Evolutionary conservation across 345 rosid species (phyloP).

Genomic region (Eucalyptus melliodora): DNA sequence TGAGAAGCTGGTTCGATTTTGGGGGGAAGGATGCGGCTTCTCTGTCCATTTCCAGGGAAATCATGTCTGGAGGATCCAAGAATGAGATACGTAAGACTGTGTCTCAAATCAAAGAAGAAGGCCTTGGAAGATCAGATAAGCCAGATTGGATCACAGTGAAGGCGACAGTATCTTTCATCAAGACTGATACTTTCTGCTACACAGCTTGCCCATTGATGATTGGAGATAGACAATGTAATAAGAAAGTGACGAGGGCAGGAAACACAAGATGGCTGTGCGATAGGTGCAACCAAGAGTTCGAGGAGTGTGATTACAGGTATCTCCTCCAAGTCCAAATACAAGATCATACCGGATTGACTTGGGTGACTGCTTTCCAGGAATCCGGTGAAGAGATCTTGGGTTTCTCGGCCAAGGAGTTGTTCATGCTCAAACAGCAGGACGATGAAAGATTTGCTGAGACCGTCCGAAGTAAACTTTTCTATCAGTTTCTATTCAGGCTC

Average conservation of each 20-base stretch:
- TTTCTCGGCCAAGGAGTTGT: slow-evolving; percentile 58
- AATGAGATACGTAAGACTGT: slow-evolving; percentile 59
- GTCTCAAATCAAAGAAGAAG: slow-evolving; percentile 79
- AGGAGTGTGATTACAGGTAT: slow-evolving; percentile 79
- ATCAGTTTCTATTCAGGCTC: slow-evolving; percentile 47
- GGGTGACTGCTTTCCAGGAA: slow-evolving; percentile 92
- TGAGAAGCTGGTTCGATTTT: slow-evolving; percentile 68
- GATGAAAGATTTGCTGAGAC: slow-evolving; percentile 44
- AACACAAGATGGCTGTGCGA: slow-evolving; percentile 64
- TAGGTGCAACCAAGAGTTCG: slow-evolving; percentile 81
- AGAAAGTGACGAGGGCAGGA: slow-evolving; percentile 56
- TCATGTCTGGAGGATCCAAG: slow-evolving; percentile 35
- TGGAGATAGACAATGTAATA: slow-evolving; percentile 80
- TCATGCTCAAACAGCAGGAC: slow-evolving; percentile 45
- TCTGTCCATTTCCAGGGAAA: slow-evolving; percentile 65
- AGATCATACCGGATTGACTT: slow-evolving; percentile 69
- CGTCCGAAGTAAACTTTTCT: slow-evolving; percentile 39
- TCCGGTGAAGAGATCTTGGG: slow-evolving; percentile 78
- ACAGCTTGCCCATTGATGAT: slow-evolving; percentile 86
- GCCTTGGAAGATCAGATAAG: slow-evolving; percentile 80
- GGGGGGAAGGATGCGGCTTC: slow-evolving; percentile 52
- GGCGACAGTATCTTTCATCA: slow-evolving; percentile 59
- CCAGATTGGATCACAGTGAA: slow-evolving; percentile 83
- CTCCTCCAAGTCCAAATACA: slow-evolving; percentile 89
- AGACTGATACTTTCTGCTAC: slow-evolving; percentile 72